Base-by-base conservation (phyloP, 2,329 filamentous ascomycete species). In the Whalleya microplaca region DNA sequence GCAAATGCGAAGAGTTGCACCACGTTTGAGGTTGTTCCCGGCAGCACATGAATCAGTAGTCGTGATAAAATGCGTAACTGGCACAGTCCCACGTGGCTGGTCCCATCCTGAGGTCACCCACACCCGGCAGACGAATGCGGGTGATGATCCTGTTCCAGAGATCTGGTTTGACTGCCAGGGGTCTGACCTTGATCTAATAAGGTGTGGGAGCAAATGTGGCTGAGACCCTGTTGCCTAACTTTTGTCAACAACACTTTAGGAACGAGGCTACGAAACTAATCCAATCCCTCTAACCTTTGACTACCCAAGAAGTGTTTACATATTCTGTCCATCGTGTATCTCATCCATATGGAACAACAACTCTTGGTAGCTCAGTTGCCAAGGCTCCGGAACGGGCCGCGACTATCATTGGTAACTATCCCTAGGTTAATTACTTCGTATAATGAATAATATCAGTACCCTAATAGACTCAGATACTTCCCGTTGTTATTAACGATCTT, bases 61-160 rank as follows among this genome's bases (percentile, higher is more conserved):
- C 41, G 29, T 23, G 21, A 10, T 41, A 29, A 23, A 18, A 47
- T 48, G 27, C 10, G 32, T 21, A 45, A n/a, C n/a, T 12, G 32
- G 37, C 45, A 16, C 43, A 45, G 48, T 53, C 48, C 51, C 59
- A 55, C 51, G 51, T 55, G 59, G 59, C 12, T 42, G 41, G 44
- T 49, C 46, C 45, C 42, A 45, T 46, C 41, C 50, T 37, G 45
- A 41, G 32, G 29, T 44, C 45, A 42, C 41, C 54, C 42, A 46
- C 53, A 47, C 47, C 46, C 50, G 52, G 50, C 52, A 56, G 32
- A 51, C 41, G 55, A 43, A 58, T 56, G 54, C 52, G 59, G 53
- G 53, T 29, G 51, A 60, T 50, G 55, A 62, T 62, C 59, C 50
- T 37, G 56, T 58, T 46, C 62, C 62, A 53, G 48, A 51, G 59